phyloP scores from a whole-genome alignment of 331 rosid genomes.

The Spiraea crenata region DNA sequence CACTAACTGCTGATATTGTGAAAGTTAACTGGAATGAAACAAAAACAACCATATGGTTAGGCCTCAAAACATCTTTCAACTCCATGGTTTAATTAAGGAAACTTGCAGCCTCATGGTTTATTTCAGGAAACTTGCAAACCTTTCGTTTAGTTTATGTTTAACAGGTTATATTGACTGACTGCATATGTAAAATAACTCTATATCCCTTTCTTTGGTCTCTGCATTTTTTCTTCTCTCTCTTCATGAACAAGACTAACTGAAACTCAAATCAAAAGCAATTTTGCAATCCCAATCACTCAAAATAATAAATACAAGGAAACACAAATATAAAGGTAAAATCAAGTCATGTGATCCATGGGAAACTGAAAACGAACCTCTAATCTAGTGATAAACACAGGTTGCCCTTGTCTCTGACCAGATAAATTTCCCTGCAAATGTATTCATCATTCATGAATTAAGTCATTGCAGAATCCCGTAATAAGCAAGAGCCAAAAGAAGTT shows the following conservation, averaged over 20 bases:
- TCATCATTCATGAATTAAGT: constrained; percentile 21
- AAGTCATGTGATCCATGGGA: not conserved
- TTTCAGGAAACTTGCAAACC: not conserved
- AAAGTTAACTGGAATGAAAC: not conserved
- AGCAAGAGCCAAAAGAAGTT: constrained; percentile 15
- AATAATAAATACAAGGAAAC: not conserved
- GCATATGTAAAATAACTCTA: not conserved
- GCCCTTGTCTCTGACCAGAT: constrained; percentile 97
- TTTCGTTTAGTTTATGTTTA: not conserved
- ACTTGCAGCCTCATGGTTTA: not conserved
- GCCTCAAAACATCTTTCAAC: not conserved
- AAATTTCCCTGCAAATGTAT: constrained; percentile 78
- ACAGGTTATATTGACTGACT: not conserved
- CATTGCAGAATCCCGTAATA: constrained; percentile 24
- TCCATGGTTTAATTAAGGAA: not conserved
- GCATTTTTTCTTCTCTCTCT: not conserved
- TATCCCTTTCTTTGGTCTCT: not conserved
- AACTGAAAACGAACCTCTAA: constrained; percentile 68
- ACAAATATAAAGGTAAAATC: not conserved
- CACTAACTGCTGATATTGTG: not conserved
- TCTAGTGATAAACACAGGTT: constrained; percentile 88
- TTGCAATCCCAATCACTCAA: not conserved
- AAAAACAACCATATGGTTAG: not conserved
- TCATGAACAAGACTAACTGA: not conserved
- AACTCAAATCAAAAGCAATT: not conserved